Base-by-base conservation (phyloP, 1,284 basidiomycete species). In the Marasmius oreades region DNA sequence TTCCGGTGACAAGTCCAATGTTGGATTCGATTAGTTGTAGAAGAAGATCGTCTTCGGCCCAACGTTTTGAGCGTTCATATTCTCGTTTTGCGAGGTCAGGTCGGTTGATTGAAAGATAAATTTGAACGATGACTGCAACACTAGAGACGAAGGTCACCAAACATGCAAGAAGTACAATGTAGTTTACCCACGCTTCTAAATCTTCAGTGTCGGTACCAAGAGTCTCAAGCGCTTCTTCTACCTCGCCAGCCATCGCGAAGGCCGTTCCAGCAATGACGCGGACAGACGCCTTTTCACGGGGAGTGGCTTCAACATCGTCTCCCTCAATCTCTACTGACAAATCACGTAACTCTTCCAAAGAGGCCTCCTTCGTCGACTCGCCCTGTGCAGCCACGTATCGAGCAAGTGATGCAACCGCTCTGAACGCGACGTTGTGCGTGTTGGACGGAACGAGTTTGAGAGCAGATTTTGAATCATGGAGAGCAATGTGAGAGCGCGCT, bases 171-270 rank as follows among this genome's bases (percentile, higher is more conserved):
- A 54, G 28, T 39, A 26, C 26, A n/a, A 52, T 64, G 55, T 20
- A 51, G 23, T 18, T 26, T 11, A 77, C 92, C 66, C 70, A 95
- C 93, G 92, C 92, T 76, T 92, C 93, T 54, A 94, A 78, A 69
- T 92, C 90, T 64, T 88, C 82, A 37, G 83, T 85, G 36, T 87
- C 85, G 26, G 82, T 77, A 12, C 87, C 85, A 26, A 97, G 77
- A 0, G 92, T 93, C 68, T 95, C 93, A 26, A 97, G 75, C 0
- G 93, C 93, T 73, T 97, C 95, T 71, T 96, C 93, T 16, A 89
- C 72, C 73, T 97, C 94, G 3, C 88, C 88, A 22, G 90, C 90
- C 20, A 84, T 76, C 16, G 87, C 80, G 70, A 95, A 96, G 0
- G 93, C 90, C 2, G 89, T 93, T 5, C 87, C 93, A 16, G 92